Conservation (phyloP, 176 grass and related monocot genomes). For the Oryza australiensis region DNA sequence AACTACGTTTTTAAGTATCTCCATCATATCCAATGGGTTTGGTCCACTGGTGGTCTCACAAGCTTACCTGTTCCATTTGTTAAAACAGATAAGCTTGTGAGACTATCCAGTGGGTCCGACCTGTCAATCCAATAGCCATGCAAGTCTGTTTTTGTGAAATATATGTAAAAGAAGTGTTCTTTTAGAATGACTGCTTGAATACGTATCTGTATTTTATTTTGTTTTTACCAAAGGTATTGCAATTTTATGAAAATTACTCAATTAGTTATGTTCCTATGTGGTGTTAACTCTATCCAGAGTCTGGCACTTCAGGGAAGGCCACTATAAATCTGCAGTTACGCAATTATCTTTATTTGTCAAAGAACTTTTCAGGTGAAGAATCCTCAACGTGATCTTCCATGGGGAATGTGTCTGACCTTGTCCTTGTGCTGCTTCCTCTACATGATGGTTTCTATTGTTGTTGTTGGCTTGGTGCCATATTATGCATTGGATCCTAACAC, state of each 20-base stretch:
- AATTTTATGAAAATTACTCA: neutral
- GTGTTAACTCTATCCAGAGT: conserved; percentile 1
- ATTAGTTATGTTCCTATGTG: conserved; percentile 14
- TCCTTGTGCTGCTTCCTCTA: conserved; percentile 82
- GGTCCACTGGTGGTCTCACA: neutral
- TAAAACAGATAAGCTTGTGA: neutral
- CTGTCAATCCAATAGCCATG: neutral
- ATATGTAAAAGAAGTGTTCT: neutral
- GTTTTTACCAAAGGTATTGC: neutral
- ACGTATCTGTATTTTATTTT: neutral
- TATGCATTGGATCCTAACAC: conserved; percentile 75
- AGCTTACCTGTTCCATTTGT: neutral
- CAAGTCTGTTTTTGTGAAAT: neutral
- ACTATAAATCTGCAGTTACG: neutral
- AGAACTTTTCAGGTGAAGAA: conserved; percentile 79
- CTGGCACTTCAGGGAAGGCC: neutral
- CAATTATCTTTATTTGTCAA: conserved; percentile 26
- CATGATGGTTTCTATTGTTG: conserved; percentile 84
- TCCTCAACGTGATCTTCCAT: conserved; percentile 83
- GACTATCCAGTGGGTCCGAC: neutral
- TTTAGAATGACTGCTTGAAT: neutral
- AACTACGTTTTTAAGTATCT: neutral
- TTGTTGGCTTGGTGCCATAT: conserved; percentile 87
- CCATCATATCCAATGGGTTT: neutral
- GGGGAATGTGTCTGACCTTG: conserved; percentile 64